Conservation (phyloP, 495 filamentous ascomycete genomes). For the Cairneyella variabilis region DNA sequence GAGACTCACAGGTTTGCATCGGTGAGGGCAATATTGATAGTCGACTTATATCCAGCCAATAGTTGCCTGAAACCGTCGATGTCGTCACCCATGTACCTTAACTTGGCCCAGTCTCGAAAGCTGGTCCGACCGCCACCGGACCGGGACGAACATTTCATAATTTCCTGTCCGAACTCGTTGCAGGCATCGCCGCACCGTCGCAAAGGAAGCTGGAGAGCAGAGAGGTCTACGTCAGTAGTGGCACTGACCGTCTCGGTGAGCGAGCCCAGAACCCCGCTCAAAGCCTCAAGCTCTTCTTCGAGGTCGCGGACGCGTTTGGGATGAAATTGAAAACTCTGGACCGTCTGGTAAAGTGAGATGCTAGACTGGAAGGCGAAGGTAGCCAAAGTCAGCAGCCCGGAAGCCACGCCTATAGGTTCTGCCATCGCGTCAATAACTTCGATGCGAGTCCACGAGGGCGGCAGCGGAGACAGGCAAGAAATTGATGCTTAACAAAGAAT, state of each 20-base stretch:
- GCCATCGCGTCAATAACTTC: slow-evolving; percentile 20
- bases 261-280: slow-evolving; percentile 33
- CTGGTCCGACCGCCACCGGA: slow-evolving; percentile 25
- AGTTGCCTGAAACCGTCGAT: slow-evolving; percentile 31
- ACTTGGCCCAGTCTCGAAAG: slow-evolving; percentile 33
- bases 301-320: slow-evolving; percentile 38
- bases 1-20: slow-evolving; percentile 37
- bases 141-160: slow-evolving; percentile 26
- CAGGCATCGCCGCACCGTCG: slow-evolving; percentile 30
- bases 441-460: slow-evolving; percentile 5
- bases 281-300: slow-evolving; percentile 36
- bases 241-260: slow-evolving; percentile 29
- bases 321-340: slow-evolving; percentile 38
- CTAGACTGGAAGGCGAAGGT: slow-evolving; percentile 41
- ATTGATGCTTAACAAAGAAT: slow-evolving; percentile 11
- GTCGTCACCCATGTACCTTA: slow-evolving; percentile 32
- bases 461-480: slow-evolving; percentile 12
- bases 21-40: slow-evolving; percentile 36
- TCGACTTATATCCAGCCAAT: slow-evolving; percentile 38
- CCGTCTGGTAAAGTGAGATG: slow-evolving; percentile 35
- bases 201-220: slow-evolving; percentile 27
- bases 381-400: slow-evolving; percentile 20
- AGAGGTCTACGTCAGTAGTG: slow-evolving; percentile 23
- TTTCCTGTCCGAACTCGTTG: slow-evolving; percentile 29
- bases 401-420: slow-evolving; percentile 23